These are phyloP conservation scores for Cryoendolithus antarcticus DNA, from an alignment of 2,329 filamentous ascomycete species.

Conservation along the genomic window DNA sequence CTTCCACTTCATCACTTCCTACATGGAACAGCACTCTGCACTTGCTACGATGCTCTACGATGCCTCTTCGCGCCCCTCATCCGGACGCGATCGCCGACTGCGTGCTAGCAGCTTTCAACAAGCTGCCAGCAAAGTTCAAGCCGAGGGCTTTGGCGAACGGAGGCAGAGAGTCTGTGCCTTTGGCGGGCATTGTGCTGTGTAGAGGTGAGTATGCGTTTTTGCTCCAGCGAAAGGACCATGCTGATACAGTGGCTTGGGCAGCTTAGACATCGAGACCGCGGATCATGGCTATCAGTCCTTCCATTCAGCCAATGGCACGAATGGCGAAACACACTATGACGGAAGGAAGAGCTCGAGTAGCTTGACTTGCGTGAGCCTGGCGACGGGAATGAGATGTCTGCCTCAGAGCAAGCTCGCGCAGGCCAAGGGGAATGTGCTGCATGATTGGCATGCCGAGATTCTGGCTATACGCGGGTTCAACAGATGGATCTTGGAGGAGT, in stretches of 20 bases:
- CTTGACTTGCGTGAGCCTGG: conserved; percentile 33
- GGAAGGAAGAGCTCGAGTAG: neutral
- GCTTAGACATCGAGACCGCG: conserved; percentile 1
- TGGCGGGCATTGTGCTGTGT: conserved; percentile 73
- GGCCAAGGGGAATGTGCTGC: conserved; percentile 66
- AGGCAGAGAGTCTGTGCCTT: conserved; percentile 76
- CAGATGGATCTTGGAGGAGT: conserved; percentile 60
- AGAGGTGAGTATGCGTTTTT: conserved; percentile 31
- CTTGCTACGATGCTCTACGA: no score
- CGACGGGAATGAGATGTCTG: conserved; percentile 93
- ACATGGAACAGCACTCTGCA: no score
- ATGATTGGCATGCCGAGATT: conserved; percentile 92
- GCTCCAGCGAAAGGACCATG: neutral
- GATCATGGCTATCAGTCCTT: neutral
- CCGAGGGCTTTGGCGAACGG: conserved; percentile 58
- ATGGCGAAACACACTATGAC: no score
- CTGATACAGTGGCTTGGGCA: conserved; percentile 4
- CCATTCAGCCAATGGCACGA: neutral
- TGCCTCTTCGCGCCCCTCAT: neutral
- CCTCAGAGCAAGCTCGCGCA: conserved; percentile 54
- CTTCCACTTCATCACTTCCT: no score
- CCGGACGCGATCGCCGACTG: conserved; percentile 34
- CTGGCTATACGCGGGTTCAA: conserved; percentile 72
- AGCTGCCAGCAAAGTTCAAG: conserved; percentile 67
- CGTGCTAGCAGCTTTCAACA: conserved; percentile 60